These are phyloP conservation scores for Eucalyptus tenuipes DNA, from an alignment of 345 rosid genomes.

Conservation along the genomic window DNA sequence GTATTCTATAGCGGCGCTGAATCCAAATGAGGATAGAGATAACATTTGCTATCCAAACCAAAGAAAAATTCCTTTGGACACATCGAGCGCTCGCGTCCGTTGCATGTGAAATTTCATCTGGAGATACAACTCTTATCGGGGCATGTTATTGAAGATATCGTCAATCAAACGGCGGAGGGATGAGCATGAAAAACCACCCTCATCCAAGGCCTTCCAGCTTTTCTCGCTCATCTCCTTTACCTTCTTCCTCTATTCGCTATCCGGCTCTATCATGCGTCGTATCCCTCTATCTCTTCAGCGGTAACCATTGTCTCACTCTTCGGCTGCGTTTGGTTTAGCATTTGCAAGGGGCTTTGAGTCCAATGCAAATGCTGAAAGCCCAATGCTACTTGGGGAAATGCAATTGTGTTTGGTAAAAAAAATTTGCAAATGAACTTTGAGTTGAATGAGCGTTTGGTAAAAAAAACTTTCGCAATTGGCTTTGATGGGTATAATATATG, in stretches of 20 bases:
- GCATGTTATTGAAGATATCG: neutral
- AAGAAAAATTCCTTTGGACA: neutral
- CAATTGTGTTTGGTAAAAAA: neutral
- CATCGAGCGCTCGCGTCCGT: neutral
- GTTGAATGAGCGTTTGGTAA: too few relatives aligned
- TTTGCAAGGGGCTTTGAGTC: too few relatives aligned
- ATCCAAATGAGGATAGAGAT: neutral
- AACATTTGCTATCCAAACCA: neutral
- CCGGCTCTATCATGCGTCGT: constrained; percentile 20
- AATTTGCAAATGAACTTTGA: too few relatives aligned
- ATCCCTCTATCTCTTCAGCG: constrained; percentile 18
- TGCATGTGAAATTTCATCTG: neutral
- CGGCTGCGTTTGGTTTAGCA: too few relatives aligned
- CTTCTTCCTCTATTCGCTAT: constrained; percentile 2
- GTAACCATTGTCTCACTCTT: neutral
- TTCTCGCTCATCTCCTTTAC: constrained; percentile 11
- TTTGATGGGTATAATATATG: too few relatives aligned
- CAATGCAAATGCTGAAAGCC: too few relatives aligned
- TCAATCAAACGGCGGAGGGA: constrained; percentile 9
- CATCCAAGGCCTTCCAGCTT: constrained; percentile 17
- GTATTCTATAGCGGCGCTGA: too few relatives aligned
- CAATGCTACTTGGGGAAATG: too few relatives aligned
- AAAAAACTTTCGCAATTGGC: too few relatives aligned
- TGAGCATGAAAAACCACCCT: constrained; percentile 34
- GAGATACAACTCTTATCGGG: neutral